A percentile compares a stretch with the other conserved stretches of the same genome.
Evolutionary conservation across 2,329 filamentous ascomycete genomes (phyloP).

Genomic region (Apiospora saccharicola): DNA sequence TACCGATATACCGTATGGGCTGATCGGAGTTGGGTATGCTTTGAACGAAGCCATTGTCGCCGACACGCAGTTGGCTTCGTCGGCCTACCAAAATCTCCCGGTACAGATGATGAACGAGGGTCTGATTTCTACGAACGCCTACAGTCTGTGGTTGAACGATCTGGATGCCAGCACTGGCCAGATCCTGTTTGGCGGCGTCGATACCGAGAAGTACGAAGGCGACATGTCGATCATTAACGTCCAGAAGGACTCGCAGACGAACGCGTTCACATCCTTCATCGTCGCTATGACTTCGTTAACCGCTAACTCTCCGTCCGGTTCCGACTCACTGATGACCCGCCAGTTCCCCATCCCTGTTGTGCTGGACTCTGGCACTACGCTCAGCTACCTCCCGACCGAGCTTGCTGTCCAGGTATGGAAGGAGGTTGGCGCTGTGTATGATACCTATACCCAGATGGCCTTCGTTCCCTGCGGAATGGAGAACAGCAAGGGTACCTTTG

Average conservation of each 20-base stretch:
- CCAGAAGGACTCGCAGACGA: conserved; percentile 50
- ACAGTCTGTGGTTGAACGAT: conserved; percentile 74
- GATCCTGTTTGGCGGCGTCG: conserved; percentile 83
- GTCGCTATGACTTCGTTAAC: conserved; percentile 57
- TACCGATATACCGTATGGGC: conserved; percentile 64
- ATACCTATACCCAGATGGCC: conserved; percentile 45
- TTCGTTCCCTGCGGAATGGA: conserved; percentile 59
- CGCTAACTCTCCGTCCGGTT: conserved; percentile 57
- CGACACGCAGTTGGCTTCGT: conserved; percentile 35
- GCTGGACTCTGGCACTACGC: conserved; percentile 78
- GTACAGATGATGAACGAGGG: conserved; percentile 68
- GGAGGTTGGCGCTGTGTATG: conserved; percentile 61
- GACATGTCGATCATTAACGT: conserved; percentile 68
- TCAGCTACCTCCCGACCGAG: conserved; percentile 72
- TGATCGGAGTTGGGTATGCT: conserved; percentile 68
- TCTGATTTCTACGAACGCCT: conserved; percentile 71
- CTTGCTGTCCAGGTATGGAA: conserved; percentile 61
- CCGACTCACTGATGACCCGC: conserved; percentile 52
- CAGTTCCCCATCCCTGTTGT: conserved; percentile 64
- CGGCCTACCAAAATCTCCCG: conserved; percentile 66
- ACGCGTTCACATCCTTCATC: conserved; percentile 53
- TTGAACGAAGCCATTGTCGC: conserved; percentile 58
- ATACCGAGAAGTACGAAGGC: conserved; percentile 76
- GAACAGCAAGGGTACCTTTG: conserved; percentile 55
- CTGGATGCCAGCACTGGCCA: conserved; percentile 68